Conservation (phyloP, 345 rosid genomes). For the Brassica nigra region DNA sequence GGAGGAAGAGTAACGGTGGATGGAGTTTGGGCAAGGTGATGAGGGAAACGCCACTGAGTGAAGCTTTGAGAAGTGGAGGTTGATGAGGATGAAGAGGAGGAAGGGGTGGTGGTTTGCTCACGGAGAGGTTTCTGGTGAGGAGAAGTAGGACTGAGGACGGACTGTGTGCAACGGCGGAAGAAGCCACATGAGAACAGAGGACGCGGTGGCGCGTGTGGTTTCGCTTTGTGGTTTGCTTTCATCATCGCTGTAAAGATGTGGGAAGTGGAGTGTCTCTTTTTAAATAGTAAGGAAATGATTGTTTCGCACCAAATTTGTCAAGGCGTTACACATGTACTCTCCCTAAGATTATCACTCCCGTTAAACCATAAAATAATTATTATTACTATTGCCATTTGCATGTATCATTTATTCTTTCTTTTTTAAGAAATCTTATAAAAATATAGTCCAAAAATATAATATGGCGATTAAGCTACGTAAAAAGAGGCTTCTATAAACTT, state of each 20-base stretch:
- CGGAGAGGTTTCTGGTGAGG: slow-evolving; percentile 37
- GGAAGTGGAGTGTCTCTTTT: background rate
- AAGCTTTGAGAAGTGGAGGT: slow-evolving; percentile 84
- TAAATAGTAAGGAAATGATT: slow-evolving; percentile 22
- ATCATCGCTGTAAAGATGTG: slow-evolving; percentile 26
- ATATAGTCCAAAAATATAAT: too few relatives aligned
- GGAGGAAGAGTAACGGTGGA: slow-evolving; percentile 50
- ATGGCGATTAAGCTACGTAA: too few relatives aligned
- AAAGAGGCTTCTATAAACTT: slow-evolving; percentile 15
- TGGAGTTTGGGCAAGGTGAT: slow-evolving; percentile 44
- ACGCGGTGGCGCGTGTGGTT: slow-evolving; percentile 67
- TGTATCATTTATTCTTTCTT: background rate
- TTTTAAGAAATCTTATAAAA: too few relatives aligned
- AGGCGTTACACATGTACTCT: slow-evolving; percentile 25
- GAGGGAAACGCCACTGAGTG: slow-evolving; percentile 87
- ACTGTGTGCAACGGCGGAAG: slow-evolving; percentile 80
- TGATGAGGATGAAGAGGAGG: slow-evolving; percentile 79
- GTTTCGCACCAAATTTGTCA: slow-evolving; percentile 40
- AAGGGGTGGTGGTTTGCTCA: slow-evolving; percentile 35
- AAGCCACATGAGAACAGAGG: slow-evolving; percentile 80
- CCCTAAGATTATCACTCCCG: slow-evolving; percentile 12
- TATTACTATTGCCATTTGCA: background rate
- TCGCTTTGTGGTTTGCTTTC: slow-evolving; percentile 59
- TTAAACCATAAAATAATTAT: background rate
- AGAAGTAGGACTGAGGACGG: slow-evolving; percentile 40